A percentile compares a stretch with the other conserved stretches of the same genome.
These are phyloP conservation scores for Arthrobotrys entomopaga DNA, from an alignment of 2,329 filamentous ascomycete species.

Conservation along the genomic window DNA sequence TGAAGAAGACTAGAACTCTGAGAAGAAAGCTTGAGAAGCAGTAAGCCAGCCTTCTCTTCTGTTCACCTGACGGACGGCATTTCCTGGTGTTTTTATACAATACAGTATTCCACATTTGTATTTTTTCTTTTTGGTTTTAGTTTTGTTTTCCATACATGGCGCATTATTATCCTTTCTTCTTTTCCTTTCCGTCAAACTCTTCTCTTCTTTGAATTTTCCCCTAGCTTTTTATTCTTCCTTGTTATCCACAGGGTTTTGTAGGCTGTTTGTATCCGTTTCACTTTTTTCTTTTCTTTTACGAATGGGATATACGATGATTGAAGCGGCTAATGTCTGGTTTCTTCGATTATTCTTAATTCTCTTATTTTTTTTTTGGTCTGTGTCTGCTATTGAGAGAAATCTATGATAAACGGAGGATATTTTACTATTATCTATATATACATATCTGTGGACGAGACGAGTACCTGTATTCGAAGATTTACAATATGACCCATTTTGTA, in stretches of 20 bases:
- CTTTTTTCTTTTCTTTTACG: conserved; percentile 12
- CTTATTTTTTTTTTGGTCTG: conserved; percentile 1
- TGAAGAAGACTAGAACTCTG: conserved; percentile 88
- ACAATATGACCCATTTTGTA: neutral
- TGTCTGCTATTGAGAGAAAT: conserved; percentile 1
- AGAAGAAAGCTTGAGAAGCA: conserved; percentile 75
- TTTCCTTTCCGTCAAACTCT: conserved; percentile 13
- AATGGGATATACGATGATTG: conserved; percentile 15
- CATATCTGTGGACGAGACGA: too few species aligned
- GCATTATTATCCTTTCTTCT: conserved; percentile 15
- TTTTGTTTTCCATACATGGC: conserved; percentile 28
- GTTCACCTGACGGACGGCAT: neutral
- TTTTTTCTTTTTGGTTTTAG: conserved; percentile 12
- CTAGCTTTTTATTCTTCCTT: conserved; percentile 9
- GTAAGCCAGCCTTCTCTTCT: conserved; percentile 4
- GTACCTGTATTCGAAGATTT: conserved; percentile 7
- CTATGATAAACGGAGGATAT: conserved; percentile 33
- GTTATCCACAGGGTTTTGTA: conserved; percentile 8
- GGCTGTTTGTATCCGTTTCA: conserved; percentile 10
- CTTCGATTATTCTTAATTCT: conserved; percentile 8
- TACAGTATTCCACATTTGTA: too few species aligned
- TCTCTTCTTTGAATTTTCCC: conserved; percentile 30
- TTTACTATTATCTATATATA: conserved; percentile 15
- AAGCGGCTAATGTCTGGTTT: conserved; percentile 9
- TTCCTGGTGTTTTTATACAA: neutral